A percentile compares a stretch with the other conserved stretches of the same genome.
phyloP scores from a whole-genome alignment of 2,329 filamentous ascomycete species.

The Calonectria leucothoes region DNA sequence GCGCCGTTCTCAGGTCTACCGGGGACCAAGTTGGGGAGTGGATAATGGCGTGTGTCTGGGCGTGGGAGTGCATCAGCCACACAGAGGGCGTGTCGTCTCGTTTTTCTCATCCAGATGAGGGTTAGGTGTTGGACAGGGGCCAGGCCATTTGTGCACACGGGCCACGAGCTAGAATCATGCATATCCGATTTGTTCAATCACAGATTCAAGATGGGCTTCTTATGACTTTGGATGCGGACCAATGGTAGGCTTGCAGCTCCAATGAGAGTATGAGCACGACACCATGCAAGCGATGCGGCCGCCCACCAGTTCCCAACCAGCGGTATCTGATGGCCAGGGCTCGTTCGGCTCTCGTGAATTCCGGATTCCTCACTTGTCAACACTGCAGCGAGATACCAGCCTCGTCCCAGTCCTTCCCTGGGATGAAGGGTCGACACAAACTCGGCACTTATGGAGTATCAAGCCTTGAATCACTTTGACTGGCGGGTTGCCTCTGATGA shows the following conservation, averaged over 20 bases:
- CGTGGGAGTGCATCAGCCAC: slow-evolving; percentile 22
- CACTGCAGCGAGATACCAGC: neutral
- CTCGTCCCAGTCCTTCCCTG: neutral
- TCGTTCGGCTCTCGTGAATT: slow-evolving; percentile 5
- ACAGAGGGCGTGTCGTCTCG: slow-evolving; percentile 25
- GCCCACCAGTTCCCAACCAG: slow-evolving; percentile 31
- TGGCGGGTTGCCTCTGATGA: slow-evolving; percentile 3
- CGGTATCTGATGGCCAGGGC: slow-evolving; percentile 22
- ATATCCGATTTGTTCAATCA: slow-evolving; percentile 42
- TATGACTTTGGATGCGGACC: slow-evolving; percentile 33
- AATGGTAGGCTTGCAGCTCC: slow-evolving; percentile 28
- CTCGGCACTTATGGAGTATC: slow-evolving; percentile 1
- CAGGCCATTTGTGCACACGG: slow-evolving; percentile 28
- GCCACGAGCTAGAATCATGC: slow-evolving; percentile 40
- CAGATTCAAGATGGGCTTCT: slow-evolving; percentile 34
- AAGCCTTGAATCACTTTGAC: neutral
- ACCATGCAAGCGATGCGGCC: slow-evolving; percentile 26
- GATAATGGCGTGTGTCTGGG: slow-evolving; percentile 3
- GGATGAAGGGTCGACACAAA: slow-evolving; percentile 13
- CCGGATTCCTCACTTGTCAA: slow-evolving; percentile 15
- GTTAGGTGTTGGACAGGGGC: slow-evolving; percentile 28
- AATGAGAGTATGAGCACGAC: slow-evolving; percentile 16
- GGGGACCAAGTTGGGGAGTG: slow-evolving; percentile 28
- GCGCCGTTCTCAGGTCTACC: slow-evolving; percentile 30
- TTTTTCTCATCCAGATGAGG: slow-evolving; percentile 17